Conservation (phyloP, 2,329 filamentous ascomycete genomes). For the Phoma sp. region DNA sequence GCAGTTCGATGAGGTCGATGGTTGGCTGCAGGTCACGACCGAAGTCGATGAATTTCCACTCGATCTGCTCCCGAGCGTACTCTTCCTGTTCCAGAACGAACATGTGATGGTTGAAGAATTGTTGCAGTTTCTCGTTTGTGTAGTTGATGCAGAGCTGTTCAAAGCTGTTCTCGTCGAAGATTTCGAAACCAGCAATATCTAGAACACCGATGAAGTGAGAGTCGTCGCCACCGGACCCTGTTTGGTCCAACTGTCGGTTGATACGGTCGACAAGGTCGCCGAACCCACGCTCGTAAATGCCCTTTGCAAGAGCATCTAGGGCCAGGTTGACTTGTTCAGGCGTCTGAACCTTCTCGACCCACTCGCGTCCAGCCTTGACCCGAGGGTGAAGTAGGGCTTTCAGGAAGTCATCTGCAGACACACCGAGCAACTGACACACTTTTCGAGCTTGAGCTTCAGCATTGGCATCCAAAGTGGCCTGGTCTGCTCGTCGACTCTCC, state of each 20-base stretch:
- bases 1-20: constrained; percentile 93
- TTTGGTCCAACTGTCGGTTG: constrained; percentile 89
- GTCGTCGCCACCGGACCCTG: constrained; percentile 81
- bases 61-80: constrained; percentile 95
- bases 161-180: constrained; percentile 98
- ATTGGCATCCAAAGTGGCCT: constrained; percentile 80
- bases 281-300: constrained; percentile 96
- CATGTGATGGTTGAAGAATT: constrained; percentile 99
- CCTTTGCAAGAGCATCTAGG: constrained; percentile 91
- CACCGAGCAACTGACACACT: constrained; percentile 84
- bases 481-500: constrained; percentile 88
- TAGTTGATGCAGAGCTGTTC: constrained; percentile 99
- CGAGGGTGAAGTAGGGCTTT: constrained; percentile 88
- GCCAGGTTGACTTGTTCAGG: constrained; percentile 92
- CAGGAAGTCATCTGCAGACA: constrained; percentile 82
- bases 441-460: constrained; percentile 76
- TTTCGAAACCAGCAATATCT: constrained; percentile 98
- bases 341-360: constrained; percentile 98
- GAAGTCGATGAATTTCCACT: constrained; percentile 99
- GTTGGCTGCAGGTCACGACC: constrained; percentile 96
- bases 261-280: constrained; percentile 91
- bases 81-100: constrained; percentile 98
- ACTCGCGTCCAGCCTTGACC: constrained; percentile 94
- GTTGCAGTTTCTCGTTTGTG: constrained; percentile 98
- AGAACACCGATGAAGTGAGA: constrained; percentile 96